Evolutionary conservation across 169 alveolate species (phyloP), one percentile per base, ranked within the genome.

Genomic region (Plasmodium gonderi): DNA sequence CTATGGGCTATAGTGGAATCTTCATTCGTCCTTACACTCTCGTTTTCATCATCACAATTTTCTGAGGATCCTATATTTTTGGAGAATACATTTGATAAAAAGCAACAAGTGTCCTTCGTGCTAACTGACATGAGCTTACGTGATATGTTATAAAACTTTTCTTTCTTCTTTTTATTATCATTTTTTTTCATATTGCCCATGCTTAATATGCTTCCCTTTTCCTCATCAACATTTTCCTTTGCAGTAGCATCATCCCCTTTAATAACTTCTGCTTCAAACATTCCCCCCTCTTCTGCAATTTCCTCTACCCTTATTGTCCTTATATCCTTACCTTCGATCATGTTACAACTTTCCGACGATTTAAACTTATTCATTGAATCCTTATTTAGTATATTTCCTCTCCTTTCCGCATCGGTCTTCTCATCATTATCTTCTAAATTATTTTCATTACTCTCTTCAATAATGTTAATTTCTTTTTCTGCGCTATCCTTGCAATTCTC

Each of bases 121-220:
- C 94, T 76, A 90, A 78, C 33, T 17, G 94, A 90, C 91, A 78
- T 90, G 54, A 90, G 80, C 74, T 90, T 76, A 14, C 87, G 69
- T n/a, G 93, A 87, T 33, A 17, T 67, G 44, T 75, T 87, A 45
- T 75, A 54, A 64, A 54, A 87, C 6, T 49, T 38, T 20, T 87
- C 72, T 45, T 64, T 82, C 8, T 87, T 87, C 54, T 38, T 75
- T 23, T 87, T 49, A 23, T 68, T 44, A 20, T 64, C 72, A 87
- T 75, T 51, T 54, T 51, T 75, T 40, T 76, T 64, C 42, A 20
- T 87, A 76, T 87, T 54, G 67, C 40, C 33, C 77, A 67, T 60
- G 12, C 17, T 76, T 74, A 67, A 60, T 26, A 60, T 45, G 42
- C 29, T 65, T 36, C 49, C 31, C 17, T 31, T 47, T 76, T 31